Conservation (phyloP, 2,329 filamentous ascomycete genomes). For the Curvularia spicifera region DNA sequence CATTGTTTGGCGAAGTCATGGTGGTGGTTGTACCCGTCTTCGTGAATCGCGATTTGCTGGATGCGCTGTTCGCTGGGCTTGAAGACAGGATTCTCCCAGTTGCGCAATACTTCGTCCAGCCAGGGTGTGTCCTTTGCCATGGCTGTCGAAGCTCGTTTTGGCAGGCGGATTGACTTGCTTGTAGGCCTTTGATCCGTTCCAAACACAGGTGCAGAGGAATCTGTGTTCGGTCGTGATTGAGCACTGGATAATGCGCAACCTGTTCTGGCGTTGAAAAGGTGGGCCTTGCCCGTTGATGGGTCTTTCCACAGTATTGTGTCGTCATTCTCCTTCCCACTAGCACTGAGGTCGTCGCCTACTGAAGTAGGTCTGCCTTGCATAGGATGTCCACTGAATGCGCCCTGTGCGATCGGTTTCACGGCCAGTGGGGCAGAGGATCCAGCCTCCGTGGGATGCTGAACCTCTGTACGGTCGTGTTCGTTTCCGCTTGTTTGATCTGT, state of each 20-base stretch:
- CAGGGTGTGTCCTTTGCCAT: constrained; percentile 51
- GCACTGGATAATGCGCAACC: constrained; percentile 51
- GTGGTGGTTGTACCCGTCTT: constrained; percentile 9
- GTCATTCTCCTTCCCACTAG: constrained; percentile 29
- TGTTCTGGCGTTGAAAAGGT: constrained; percentile 62
- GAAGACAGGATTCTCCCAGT: constrained; percentile 82
- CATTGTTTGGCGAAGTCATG: constrained; percentile 9
- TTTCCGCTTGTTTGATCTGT: background rate
- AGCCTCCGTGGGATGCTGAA: background rate
- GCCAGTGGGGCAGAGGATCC: constrained; percentile 17
- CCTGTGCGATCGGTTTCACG: constrained; percentile 18
- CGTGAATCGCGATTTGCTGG: constrained; percentile 43
- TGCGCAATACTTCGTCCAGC: constrained; percentile 65
- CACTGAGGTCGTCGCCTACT: background rate
- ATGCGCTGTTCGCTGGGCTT: constrained; percentile 56
- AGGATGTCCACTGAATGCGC: constrained; percentile 15
- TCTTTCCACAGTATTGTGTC: constrained; percentile 65
- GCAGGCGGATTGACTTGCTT: constrained; percentile 44
- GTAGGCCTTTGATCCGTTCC: constrained; percentile 27
- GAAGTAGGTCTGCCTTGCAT: background rate
- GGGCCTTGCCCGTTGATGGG: constrained; percentile 61
- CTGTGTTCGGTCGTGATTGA: constrained; percentile 21
- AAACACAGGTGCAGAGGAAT: constrained; percentile 4
- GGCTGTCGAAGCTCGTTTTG: constrained; percentile 20
- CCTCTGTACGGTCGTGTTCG: background rate